Base-by-base conservation (phyloP, 768 basidiomycete genomes). In the Phylloporus arenicola region DNA sequence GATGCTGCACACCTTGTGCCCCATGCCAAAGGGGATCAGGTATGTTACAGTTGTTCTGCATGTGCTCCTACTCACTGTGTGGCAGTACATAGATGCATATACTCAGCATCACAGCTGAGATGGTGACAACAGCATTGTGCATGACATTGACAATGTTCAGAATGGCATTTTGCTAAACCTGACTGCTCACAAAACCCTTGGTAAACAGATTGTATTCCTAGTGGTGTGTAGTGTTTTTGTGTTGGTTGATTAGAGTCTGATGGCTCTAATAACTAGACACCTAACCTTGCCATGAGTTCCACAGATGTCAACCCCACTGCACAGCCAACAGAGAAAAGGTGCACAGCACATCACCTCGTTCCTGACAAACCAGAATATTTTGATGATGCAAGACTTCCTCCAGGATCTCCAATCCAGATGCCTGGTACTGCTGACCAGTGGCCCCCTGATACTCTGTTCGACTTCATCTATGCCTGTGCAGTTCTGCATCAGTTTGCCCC, bases 391-490 rank as follows among this genome's bases (percentile, higher is more conserved):
- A 10, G 19, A 2, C 1, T 45, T 8, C 25, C 4, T 37, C 34
- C 48, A 11, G 45, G 41, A 43, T 25, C 7, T 12, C 10, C 4
- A 17, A 31, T 45, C 19, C 43, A 13, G 13, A 43, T 47, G 25
- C 33, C 41, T 30, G 12, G 25, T 33, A 10, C 25, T 24, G 20
- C 34, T 20, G 37, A 42, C 34, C 4, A 24, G 2, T 51, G 35
- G 45, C 53, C 53, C 8, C 53, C 52, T 16, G 37, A 44, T 4
- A 42, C 48, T 45, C 43, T 53, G 6, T 53, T 53, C 9, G 47
- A 53, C 12, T 45, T 30, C 4, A 41, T 54, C 19, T 54, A 54
- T 14, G 45, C 33, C 4, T 10, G 6, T 3, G 35, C 41, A 10
- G 11, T 54, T 17, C 5, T 51, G 2, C 11, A 2, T 12, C 34